Conservation (phyloP, 306 rosid genomes). For the Pterocarpus santalinus region DNA sequence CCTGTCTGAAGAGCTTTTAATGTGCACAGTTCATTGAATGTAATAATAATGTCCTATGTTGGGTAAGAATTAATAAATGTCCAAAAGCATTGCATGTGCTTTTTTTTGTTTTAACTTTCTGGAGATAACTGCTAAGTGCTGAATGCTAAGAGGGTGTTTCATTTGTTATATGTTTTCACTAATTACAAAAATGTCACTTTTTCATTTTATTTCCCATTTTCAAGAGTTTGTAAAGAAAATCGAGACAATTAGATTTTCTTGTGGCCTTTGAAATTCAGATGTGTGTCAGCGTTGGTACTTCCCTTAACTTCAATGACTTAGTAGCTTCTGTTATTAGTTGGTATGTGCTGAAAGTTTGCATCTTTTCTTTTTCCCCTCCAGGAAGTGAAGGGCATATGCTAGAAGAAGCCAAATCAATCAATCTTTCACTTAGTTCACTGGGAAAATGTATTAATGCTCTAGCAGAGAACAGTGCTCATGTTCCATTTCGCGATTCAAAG, state of each 20-base stretch:
- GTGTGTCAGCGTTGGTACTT: slow-evolving; percentile 6
- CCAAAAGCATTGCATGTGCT: neutral
- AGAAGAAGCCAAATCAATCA: slow-evolving; percentile 98
- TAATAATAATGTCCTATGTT: neutral
- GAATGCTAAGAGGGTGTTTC: slow-evolving; percentile 2
- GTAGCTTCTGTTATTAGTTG: slow-evolving; percentile 26
- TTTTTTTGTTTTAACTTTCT: neutral
- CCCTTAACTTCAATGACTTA: slow-evolving; percentile 20
- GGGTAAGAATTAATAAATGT: neutral
- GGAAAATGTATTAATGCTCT: slow-evolving; percentile 97
- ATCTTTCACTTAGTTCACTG: slow-evolving; percentile 92
- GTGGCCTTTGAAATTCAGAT: slow-evolving; percentile 30
- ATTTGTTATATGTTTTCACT: neutral
- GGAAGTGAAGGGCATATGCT: slow-evolving; percentile 97
- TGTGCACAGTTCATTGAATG: neutral
- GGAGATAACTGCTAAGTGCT: slow-evolving; percentile 23
- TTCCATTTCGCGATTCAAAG: slow-evolving; percentile 98
- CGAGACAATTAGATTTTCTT: neutral
- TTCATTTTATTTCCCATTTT: slow-evolving; percentile 8
- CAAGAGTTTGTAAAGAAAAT: slow-evolving; percentile 22
- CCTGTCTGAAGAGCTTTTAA: slow-evolving; percentile 10
- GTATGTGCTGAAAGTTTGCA: slow-evolving; percentile 37
- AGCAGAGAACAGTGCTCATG: slow-evolving; percentile 92
- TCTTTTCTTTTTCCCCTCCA: slow-evolving; percentile 48
- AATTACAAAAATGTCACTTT: neutral